A percentile compares a stretch with the other conserved stretches of the same genome.
phyloP scores from a whole-genome alignment of 495 filamentous ascomycete genomes.

The Podospora didyma region DNA sequence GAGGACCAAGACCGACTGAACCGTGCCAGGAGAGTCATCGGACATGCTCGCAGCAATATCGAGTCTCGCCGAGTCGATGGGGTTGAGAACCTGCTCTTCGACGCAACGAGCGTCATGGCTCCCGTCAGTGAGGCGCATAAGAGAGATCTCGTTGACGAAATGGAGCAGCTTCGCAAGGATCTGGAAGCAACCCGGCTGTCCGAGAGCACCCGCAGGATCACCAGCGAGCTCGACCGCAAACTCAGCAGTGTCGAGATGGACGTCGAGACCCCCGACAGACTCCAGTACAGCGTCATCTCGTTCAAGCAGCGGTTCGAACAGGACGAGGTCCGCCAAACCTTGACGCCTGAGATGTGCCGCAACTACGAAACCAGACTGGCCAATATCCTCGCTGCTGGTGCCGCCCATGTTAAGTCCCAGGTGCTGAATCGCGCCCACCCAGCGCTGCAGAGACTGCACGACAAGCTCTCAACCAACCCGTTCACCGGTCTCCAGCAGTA shows the following conservation, averaged over 20 bases:
- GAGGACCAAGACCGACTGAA: constrained; percentile 5
- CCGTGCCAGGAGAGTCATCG: constrained; percentile 6
- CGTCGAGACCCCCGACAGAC: not conserved
- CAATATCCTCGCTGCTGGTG: not conserved
- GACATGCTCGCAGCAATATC: constrained; percentile 7
- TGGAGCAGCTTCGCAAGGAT: constrained; percentile 3
- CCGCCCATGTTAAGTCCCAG: constrained; percentile 3
- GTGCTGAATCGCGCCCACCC: not conserved
- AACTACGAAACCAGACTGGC: not conserved
- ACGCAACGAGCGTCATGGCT: constrained; percentile 3
- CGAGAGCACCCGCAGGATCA: constrained; percentile 4
- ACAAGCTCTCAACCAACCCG: not conserved
- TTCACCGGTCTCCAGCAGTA: constrained; percentile 3
- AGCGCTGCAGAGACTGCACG: constrained; percentile 1
- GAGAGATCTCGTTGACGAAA: constrained; percentile 1
- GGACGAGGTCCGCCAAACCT: not conserved
- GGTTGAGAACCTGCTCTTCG: constrained; percentile 6
- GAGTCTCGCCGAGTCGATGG: constrained; percentile 5
- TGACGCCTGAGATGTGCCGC: constrained; percentile 3
- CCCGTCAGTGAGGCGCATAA: constrained; percentile 1
- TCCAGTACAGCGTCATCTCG: constrained; percentile 1
- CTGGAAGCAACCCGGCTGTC: not conserved
- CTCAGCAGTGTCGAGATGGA: constrained; percentile 1
- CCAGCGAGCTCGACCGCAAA: constrained; percentile 2
- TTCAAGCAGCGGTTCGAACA: constrained; percentile 5